These are phyloP conservation scores for Hypericum androsaemum DNA, from an alignment of 345 rosid species.

Conservation along the genomic window DNA sequence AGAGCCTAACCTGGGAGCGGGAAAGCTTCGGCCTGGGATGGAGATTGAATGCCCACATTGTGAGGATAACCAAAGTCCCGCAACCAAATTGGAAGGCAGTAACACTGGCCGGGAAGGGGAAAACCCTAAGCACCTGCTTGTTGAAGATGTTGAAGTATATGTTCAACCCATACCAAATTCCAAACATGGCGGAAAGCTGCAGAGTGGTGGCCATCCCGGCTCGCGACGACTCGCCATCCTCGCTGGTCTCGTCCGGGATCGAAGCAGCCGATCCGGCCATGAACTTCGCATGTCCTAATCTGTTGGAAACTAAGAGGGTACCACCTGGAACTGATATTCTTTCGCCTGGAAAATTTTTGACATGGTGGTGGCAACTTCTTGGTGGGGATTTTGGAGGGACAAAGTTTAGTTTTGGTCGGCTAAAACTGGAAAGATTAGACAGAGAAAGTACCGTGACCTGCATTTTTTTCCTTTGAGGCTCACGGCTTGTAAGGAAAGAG, in stretches of 20 bases:
- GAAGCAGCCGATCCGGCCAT: no score
- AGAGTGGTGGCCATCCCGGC: conserved; percentile 4
- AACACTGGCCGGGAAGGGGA: neutral
- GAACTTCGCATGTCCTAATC: no score
- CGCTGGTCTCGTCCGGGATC: neutral
- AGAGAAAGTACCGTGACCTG: no score
- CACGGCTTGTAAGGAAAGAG: no score
- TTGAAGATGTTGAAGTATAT: conserved; percentile 69
- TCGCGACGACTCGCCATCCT: neutral
- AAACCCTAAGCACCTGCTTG: conserved; percentile 42
- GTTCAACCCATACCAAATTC: conserved; percentile 58
- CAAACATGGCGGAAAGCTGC: conserved; percentile 52
- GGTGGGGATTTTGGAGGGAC: no score
- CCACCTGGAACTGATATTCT: no score
- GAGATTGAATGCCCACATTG: conserved; percentile 68
- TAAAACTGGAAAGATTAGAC: no score
- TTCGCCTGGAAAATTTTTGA: no score
- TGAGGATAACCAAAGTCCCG: conserved; percentile 47
- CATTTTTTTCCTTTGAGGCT: no score
- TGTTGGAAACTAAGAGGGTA: no score
- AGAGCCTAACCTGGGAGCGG: conserved; percentile 47
- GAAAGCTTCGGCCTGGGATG: conserved; percentile 47
- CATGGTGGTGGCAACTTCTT: no score
- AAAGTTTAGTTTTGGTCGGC: no score
- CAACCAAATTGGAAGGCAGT: conserved; percentile 41